Percentiles rank a stretch among this genome's conserved stretches.
phyloP scores from a whole-genome alignment of 495 filamentous ascomycete genomes.

The Evernia prunastri region DNA sequence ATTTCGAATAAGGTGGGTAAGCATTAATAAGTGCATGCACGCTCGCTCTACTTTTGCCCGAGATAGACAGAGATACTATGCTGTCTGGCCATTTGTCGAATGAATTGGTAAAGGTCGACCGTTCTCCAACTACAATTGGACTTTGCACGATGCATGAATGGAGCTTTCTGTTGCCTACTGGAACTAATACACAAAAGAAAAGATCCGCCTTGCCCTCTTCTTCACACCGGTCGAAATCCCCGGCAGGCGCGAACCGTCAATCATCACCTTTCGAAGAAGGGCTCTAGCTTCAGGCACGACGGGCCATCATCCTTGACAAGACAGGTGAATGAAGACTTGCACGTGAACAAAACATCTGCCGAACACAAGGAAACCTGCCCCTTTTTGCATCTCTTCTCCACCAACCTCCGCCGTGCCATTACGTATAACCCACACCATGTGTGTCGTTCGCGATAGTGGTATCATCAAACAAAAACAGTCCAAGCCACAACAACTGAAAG shows the following conservation, averaged over 20 bases:
- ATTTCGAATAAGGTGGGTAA: no score
- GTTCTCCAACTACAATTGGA: background rate
- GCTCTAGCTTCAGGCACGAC: conserved; percentile 10
- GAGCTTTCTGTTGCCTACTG: conserved; percentile 14
- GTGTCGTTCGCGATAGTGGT: conserved; percentile 34
- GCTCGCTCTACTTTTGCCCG: no score
- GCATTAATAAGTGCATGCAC: no score
- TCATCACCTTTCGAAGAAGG: conserved; percentile 19
- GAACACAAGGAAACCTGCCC: conserved; percentile 15
- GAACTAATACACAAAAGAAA: conserved; percentile 15
- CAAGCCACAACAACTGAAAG: conserved; percentile 18
- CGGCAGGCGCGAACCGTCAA: background rate
- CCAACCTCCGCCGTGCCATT: conserved; percentile 27
- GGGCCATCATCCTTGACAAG: conserved; percentile 1
- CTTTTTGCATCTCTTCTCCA: conserved; percentile 6
- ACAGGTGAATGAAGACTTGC: conserved; percentile 9
- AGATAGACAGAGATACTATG: no score
- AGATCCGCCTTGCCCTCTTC: background rate
- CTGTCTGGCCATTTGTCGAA: background rate
- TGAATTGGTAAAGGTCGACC: background rate
- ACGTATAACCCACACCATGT: conserved; percentile 20
- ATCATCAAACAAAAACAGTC: conserved; percentile 35
- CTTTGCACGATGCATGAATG: conserved; percentile 1
- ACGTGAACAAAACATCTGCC: background rate
- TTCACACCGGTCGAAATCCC: conserved; percentile 3